These are phyloP conservation scores for Podaxis rugospora DNA, from an alignment of 768 basidiomycete genomes.

Conservation along the genomic window DNA sequence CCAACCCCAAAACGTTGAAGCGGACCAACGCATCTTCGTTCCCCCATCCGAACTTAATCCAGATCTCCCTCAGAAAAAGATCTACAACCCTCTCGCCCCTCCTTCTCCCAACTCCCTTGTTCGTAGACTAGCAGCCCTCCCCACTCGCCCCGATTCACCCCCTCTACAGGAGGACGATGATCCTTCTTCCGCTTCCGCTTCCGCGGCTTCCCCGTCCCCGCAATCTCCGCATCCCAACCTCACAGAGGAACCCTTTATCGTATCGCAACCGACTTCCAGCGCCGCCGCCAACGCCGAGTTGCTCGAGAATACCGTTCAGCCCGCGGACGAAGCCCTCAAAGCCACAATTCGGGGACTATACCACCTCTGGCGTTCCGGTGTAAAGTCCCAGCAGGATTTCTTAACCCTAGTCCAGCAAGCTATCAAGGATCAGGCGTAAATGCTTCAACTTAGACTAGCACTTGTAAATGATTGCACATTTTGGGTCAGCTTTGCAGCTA, in stretches of 20 bases:
- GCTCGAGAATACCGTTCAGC: conserved; percentile 8
- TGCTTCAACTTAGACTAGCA: not conserved
- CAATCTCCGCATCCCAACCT: conserved; percentile 12
- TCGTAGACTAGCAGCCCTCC: conserved; percentile 34
- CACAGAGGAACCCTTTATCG: conserved; percentile 16
- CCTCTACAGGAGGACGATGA: conserved; percentile 20
- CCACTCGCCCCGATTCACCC: conserved; percentile 21
- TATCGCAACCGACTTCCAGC: conserved; percentile 15
- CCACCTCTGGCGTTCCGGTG: conserved; percentile 50
- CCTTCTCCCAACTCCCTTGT: conserved; percentile 38
- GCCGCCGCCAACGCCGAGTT: conserved; percentile 13
- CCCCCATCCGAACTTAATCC: conserved; percentile 25
- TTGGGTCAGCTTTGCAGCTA: not conserved
- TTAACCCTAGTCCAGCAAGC: conserved; percentile 31
- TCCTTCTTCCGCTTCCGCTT: conserved; percentile 18
- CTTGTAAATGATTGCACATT: not conserved
- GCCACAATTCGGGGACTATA: conserved; percentile 55
- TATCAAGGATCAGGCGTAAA: conserved; percentile 17
- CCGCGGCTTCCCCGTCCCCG: conserved; percentile 11
- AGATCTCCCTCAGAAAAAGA: conserved; percentile 20
- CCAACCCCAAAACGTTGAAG: conserved; percentile 9
- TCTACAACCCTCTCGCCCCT: conserved; percentile 36
- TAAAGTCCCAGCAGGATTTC: conserved; percentile 25
- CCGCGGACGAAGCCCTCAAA: conserved; percentile 36
- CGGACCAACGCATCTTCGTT: conserved; percentile 26